Conservation (phyloP, 2,329 filamentous ascomycete species). For the Penicillium sp. region DNA sequence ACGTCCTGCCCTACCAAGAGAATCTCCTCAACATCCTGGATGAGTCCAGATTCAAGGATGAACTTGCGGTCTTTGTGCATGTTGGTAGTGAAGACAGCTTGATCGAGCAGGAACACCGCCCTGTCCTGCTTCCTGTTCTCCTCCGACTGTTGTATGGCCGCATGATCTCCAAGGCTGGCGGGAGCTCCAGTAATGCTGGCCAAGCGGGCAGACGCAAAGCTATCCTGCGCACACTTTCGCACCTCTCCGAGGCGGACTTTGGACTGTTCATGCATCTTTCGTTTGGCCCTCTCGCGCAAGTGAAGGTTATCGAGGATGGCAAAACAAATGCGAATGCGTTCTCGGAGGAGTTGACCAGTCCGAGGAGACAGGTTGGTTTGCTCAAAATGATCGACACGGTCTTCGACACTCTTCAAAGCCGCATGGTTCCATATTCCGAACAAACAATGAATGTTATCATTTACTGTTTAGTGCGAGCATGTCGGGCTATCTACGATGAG, state of each 20-base stretch:
- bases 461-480: slow-evolving; percentile 72
- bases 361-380: slow-evolving; percentile 82
- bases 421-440: slow-evolving; percentile 63
- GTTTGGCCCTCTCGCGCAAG: slow-evolving; percentile 62
- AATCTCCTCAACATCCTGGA: slow-evolving; percentile 83
- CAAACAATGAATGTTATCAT: slow-evolving; percentile 71
- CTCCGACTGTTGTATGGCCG: slow-evolving; percentile 84
- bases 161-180: slow-evolving; percentile 75
- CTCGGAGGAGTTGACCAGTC: slow-evolving; percentile 55
- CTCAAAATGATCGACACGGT: slow-evolving; percentile 87
- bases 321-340: slow-evolving; percentile 53
- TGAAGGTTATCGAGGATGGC: slow-evolving; percentile 55
- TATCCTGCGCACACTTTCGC: slow-evolving; percentile 71
- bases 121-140: slow-evolving; percentile 75
- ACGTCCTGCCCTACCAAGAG: slow-evolving; percentile 73
- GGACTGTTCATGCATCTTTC: slow-evolving; percentile 79
- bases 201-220: slow-evolving; percentile 72
- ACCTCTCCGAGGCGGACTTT: slow-evolving; percentile 69
- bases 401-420: slow-evolving; percentile 74
- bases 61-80: slow-evolving; percentile 83
- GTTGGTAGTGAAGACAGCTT: slow-evolving; percentile 60
- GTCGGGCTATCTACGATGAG: slow-evolving; percentile 46
- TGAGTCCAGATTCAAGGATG: slow-evolving; percentile 86
- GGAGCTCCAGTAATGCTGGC: slow-evolving; percentile 70
- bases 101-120: slow-evolving; percentile 68